Base-by-base conservation (phyloP, 495 filamentous ascomycete genomes). In the Polyplosphaeria fusca region DNA sequence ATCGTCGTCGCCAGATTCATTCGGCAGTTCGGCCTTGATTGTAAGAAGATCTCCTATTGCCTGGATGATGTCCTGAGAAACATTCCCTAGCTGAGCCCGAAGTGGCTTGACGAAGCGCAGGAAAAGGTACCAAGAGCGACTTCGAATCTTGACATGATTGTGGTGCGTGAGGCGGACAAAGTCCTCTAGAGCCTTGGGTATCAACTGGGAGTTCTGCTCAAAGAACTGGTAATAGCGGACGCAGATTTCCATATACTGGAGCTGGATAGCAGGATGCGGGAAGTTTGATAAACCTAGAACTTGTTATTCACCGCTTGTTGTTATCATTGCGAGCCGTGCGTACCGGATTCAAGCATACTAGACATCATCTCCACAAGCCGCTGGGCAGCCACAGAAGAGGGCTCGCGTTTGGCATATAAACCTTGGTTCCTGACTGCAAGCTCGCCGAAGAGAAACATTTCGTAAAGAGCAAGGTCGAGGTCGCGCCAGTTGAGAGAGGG, bases 201-300 rank as follows among this genome's bases (percentile, higher is more conserved):
- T 93, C 42, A 84, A 79, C 1, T 82, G 76, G 2, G 85, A 78
- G 61, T 95, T 86, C 30, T 80, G 77, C 55, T 94, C 88, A 72
- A 99, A 97, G 72, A 96, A 96, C n/a, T 82, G 79, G 69, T 82
- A 85, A 68, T 97, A 97, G 30, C 93, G 86, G 27, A 95, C 90
- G 68, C 89, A 94, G 37, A 95, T 93, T 63, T 97, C 93, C 94
- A 97, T 97, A 63, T 93, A 97, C 70, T 95, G 90, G 14, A 97
- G 77, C 53, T 96, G 84, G 26, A 95, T 88, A 19, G 90, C 88
- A 0, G 94, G 93, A 71, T 97, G 93, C 3, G 86, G 82, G 68
- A 88, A 93, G 23, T 79, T 84, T 57, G 87, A 83, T 58, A 97
- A 86, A 58, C 87, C 88, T 90, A 64, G n/a, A n/a, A n/a, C n/a